Conservation (phyloP, 441 rosid species). For the Pelargonium australe region DNA sequence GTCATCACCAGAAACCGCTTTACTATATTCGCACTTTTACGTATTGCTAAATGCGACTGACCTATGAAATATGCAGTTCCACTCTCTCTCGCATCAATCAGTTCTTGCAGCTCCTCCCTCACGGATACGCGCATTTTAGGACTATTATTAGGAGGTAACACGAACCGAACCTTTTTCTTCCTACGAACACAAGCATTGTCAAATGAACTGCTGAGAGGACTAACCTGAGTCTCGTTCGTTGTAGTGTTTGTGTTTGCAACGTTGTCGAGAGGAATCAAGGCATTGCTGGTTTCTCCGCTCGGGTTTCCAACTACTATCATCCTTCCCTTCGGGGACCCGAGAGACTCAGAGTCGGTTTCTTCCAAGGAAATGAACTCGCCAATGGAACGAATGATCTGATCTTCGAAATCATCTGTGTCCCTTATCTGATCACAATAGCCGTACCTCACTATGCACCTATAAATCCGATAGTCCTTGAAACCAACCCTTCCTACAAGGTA, state of each 20-base stretch:
- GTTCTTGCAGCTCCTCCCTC: slow-evolving; percentile 42
- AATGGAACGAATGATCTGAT: slow-evolving; percentile 41
- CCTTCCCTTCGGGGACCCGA: slow-evolving; percentile 30
- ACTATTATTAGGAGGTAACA: slow-evolving; percentile 27
- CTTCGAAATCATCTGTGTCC: slow-evolving; percentile 51
- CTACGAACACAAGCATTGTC: not conserved
- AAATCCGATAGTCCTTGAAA: slow-evolving; percentile 35
- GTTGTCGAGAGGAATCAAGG: slow-evolving; percentile 26
- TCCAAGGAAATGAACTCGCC: slow-evolving; percentile 53
- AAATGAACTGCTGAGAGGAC: not conserved
- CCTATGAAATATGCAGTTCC: slow-evolving; percentile 59
- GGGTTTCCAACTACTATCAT: slow-evolving; percentile 37
- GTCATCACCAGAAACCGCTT: slow-evolving; percentile 38
- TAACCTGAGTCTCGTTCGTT: slow-evolving; percentile 1
- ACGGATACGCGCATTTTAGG: slow-evolving; percentile 24
- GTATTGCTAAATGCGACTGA: slow-evolving; percentile 39
- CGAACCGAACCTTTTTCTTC: slow-evolving; percentile 44
- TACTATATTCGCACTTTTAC: slow-evolving; percentile 32
- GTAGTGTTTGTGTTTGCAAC: not conserved
- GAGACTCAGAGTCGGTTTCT: slow-evolving; percentile 34
- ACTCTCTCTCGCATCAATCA: slow-evolving; percentile 50
- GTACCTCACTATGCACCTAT: slow-evolving; percentile 52
- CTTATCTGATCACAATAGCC: slow-evolving; percentile 47
- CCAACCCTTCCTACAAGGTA: slow-evolving; percentile 56
- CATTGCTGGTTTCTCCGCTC: slow-evolving; percentile 20